Evolutionary conservation across 495 filamentous ascomycete species (phyloP).

Genomic region (Aspergillus haitiensis): DNA sequence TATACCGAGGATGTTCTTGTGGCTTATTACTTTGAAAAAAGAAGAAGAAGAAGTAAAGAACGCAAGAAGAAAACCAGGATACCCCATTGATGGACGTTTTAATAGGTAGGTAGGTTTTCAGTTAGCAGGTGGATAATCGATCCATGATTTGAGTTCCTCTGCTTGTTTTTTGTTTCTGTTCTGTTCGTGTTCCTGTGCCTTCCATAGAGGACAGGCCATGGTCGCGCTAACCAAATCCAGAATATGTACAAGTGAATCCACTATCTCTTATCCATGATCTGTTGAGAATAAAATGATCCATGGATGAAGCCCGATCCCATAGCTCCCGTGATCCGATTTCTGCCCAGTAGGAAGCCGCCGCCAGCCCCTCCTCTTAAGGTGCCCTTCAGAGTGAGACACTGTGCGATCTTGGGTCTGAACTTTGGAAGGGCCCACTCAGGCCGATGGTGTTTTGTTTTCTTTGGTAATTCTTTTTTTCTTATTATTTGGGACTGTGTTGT

Average conservation of each 20-base stretch:
- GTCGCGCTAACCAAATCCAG: slow-evolving; percentile 22
- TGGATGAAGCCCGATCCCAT: slow-evolving; percentile 1
- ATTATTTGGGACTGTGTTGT: too few species aligned
- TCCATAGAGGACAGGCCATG: neutral
- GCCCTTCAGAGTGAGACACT: neutral
- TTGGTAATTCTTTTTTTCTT: too few species aligned
- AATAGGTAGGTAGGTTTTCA: too few species aligned
- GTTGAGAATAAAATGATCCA: neutral
- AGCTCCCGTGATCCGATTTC: slow-evolving; percentile 13
- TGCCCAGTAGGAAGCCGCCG: slow-evolving; percentile 12
- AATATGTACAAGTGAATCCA: slow-evolving; percentile 21
- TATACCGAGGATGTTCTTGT: neutral
- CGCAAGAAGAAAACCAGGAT: neutral
- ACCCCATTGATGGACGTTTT: too few species aligned
- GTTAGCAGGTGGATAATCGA: too few species aligned
- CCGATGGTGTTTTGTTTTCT: neutral
- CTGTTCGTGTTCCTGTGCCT: too few species aligned
- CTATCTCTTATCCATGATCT: neutral
- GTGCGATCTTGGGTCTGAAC: neutral
- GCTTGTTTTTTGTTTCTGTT: neutral
- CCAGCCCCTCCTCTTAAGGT: neutral
- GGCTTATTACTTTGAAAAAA: neutral
- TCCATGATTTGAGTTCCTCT: neutral
- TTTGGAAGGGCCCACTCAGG: neutral
- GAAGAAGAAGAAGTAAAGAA: neutral